A percentile compares a stretch with the other conserved stretches of the same genome.
Conservation (phyloP, 306 rosid genomes). For the Quercus rubra region DNA sequence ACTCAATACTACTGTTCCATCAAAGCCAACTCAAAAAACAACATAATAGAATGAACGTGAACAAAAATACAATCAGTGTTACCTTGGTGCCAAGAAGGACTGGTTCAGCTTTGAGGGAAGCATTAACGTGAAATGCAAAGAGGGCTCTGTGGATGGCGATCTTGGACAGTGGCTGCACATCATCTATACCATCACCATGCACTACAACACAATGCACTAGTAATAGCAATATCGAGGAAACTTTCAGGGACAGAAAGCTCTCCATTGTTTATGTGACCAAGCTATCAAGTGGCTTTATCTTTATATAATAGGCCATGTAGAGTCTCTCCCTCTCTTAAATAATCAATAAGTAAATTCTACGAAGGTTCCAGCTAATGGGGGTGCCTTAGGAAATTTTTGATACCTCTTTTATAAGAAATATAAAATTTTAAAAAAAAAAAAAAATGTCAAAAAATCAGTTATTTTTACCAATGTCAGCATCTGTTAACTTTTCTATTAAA, state of each 20-base stretch:
- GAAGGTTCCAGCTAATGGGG: too few relatives aligned
- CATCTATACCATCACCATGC: background rate
- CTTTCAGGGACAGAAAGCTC: background rate
- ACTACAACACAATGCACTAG: background rate
- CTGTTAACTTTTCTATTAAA: too few relatives aligned
- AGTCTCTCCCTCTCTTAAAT: too few relatives aligned
- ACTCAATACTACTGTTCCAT: background rate
- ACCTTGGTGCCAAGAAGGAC: conserved; percentile 3
- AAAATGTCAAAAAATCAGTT: too few relatives aligned
- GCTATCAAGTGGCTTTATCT: background rate
- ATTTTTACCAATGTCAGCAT: too few relatives aligned
- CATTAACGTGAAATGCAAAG: background rate
- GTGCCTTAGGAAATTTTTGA: too few relatives aligned
- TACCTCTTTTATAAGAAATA: too few relatives aligned
- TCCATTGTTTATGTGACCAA: background rate
- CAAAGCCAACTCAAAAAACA: background rate
- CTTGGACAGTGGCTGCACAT: conserved; percentile 1
- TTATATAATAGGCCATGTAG: too few relatives aligned
- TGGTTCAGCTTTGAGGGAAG: background rate
- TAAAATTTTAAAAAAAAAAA: too few relatives aligned
- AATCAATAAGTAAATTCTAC: too few relatives aligned
- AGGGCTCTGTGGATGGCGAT: conserved; percentile 4
- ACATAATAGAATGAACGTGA: background rate
- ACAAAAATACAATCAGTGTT: background rate
- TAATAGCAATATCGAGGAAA: background rate